Percentiles rank a stretch among this genome's conserved stretches.
phyloP scores from a whole-genome alignment of 148 eudicot species.

The Rhododendron henanense region DNA sequence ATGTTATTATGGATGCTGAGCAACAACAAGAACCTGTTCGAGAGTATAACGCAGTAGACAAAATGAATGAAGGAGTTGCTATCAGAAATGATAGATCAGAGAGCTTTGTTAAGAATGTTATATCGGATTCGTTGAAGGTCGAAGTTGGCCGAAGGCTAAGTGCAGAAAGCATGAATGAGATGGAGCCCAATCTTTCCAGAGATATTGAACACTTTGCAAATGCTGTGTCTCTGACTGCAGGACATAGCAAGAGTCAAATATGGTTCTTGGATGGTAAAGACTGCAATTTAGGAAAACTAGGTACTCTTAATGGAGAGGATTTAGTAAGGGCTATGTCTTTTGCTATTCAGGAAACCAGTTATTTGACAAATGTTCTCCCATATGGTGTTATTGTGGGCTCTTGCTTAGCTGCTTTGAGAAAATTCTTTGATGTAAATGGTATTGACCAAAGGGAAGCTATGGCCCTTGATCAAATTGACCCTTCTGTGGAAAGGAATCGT shows the following conservation, averaged over 20 bases:
- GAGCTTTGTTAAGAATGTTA: conserved; percentile 33
- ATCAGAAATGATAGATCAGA: conserved; percentile 18
- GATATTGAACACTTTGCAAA: conserved; percentile 67
- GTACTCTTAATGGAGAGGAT: conserved; percentile 42
- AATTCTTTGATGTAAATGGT: conserved; percentile 29
- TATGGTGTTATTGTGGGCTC: conserved; percentile 86
- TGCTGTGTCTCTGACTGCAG: conserved; percentile 50
- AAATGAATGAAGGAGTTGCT: conserved; percentile 17
- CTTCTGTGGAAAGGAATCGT: conserved; percentile 14
- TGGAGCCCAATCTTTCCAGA: conserved; percentile 39
- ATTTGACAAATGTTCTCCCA: conserved; percentile 67
- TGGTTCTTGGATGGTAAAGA: conserved; percentile 22
- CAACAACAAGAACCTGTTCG: conserved; percentile 28
- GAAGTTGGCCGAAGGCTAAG: conserved; percentile 70
- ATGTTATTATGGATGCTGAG: conserved; percentile 61
- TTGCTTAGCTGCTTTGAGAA: conserved; percentile 79
- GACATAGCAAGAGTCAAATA: conserved; percentile 10
- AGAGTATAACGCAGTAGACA: conserved; percentile 22
- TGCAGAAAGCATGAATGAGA: conserved; percentile 46
- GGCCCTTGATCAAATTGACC: conserved; percentile 25
- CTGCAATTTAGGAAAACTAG: conserved; percentile 21
- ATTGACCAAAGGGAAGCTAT: conserved; percentile 18
- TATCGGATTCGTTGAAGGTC: conserved; percentile 54
- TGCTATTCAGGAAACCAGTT: conserved; percentile 51
- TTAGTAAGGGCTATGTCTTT: conserved; percentile 49